phyloP scores from a whole-genome alignment of 805 yeast genomes.

The Spathaspora sp. region DNA sequence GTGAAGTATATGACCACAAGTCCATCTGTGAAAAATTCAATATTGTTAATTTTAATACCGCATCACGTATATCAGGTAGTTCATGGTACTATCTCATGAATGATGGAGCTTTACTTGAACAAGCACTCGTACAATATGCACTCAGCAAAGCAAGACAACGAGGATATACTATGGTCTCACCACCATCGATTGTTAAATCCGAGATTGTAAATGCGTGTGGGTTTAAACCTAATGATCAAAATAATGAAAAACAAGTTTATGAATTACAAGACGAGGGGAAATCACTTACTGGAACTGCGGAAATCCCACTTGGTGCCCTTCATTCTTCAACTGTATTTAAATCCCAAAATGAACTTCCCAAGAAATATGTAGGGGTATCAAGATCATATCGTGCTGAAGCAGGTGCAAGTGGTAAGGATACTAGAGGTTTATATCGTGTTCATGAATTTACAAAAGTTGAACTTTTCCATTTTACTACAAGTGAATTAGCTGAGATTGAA shows the following conservation, averaged over 20 bases:
- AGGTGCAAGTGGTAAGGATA: constrained; percentile 91
- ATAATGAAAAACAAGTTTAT: constrained; percentile 83
- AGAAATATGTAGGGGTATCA: constrained; percentile 72
- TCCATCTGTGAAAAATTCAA: constrained; percentile 64
- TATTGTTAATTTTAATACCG: constrained; percentile 66
- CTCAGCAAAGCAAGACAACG: constrained; percentile 57
- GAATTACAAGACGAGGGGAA: constrained; percentile 49
- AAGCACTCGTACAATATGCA: constrained; percentile 82
- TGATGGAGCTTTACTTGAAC: constrained; percentile 86
- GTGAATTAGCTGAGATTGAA: constrained; percentile 44
- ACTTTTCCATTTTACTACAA: constrained; percentile 67
- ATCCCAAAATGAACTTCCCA: constrained; percentile 42
- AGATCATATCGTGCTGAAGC: constrained; percentile 94
- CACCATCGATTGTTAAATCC: constrained; percentile 81
- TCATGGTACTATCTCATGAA: constrained; percentile 85
- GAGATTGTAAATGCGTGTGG: constrained; percentile 89
- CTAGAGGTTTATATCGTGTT: constrained; percentile 88
- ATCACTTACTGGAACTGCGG: constrained; percentile 91
- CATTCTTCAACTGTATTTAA: constrained; percentile 50
- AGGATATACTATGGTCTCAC: constrained; percentile 70
- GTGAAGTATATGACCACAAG: constrained; percentile 52
- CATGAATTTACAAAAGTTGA: constrained; percentile 97
- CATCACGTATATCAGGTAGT: constrained; percentile 73
- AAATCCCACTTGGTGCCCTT: constrained; percentile 85
- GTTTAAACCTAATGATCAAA: constrained; percentile 86